phyloP scores from a whole-genome alignment of 148 eudicot species.

The Camellia granthamiana region DNA sequence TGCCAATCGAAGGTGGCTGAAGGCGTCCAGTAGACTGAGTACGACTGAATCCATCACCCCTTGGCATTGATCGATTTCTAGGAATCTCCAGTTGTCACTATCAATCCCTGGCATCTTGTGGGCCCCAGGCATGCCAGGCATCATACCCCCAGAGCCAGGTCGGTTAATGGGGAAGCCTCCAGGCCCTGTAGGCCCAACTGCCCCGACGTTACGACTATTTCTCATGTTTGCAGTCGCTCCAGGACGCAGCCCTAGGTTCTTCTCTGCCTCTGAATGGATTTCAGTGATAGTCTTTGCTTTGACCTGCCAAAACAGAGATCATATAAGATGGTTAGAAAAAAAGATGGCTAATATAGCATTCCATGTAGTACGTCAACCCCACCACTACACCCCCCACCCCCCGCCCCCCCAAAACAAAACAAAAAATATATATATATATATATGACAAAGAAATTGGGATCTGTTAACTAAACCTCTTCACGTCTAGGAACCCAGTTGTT shows the following conservation, averaged over 20 bases:
- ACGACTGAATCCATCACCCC: conserved; percentile 33
- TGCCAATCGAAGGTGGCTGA: conserved; percentile 50
- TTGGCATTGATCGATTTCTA: conserved; percentile 61
- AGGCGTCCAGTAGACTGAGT: conserved; percentile 35
- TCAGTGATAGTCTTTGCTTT: conserved; percentile 83
- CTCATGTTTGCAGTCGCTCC: conserved; percentile 75
- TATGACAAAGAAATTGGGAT: no score
- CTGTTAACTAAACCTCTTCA: conserved; percentile 63
- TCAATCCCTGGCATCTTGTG: conserved; percentile 71
- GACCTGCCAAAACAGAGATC: conserved; percentile 35
- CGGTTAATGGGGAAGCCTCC: conserved; percentile 63
- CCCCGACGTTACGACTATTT: conserved; percentile 46
- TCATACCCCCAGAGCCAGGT: conserved; percentile 34
- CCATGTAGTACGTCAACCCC: no score
- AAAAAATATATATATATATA: no score
- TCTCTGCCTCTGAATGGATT: conserved; percentile 87
- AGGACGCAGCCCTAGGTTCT: conserved; percentile 71
- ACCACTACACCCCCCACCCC: no score
- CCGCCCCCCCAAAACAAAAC: no score
- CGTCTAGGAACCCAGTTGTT: conserved; percentile 89
- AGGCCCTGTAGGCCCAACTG: conserved; percentile 51
- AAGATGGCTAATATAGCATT: no score
- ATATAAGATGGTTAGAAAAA: neutral
- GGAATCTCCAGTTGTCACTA: conserved; percentile 82
- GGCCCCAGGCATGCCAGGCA: conserved; percentile 94